Evolutionary conservation across 768 basidiomycete genomes (phyloP).

Genomic region (Agrocybe praecox): DNA sequence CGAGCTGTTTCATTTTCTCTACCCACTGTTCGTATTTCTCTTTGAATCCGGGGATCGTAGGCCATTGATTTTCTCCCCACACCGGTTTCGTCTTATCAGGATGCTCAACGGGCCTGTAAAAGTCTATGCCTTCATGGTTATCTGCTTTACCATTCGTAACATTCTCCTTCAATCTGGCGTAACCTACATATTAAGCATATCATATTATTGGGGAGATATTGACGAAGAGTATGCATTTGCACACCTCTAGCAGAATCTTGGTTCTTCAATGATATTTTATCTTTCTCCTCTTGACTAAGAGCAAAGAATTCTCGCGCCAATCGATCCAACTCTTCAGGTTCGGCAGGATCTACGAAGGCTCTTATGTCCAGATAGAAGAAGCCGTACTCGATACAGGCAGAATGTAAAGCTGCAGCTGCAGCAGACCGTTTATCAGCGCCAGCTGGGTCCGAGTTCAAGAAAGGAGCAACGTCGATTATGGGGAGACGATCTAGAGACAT

Average conservation of each 20-base stretch:
- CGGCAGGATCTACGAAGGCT: slow-evolving; percentile 52
- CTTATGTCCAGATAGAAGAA: slow-evolving; percentile 89
- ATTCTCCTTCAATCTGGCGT: slow-evolving; percentile 80
- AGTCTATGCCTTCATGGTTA: slow-evolving; percentile 84
- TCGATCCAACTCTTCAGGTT: slow-evolving; percentile 64
- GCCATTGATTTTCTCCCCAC: slow-evolving; percentile 92
- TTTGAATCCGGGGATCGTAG: slow-evolving; percentile 56
- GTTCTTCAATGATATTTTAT: slow-evolving; percentile 64
- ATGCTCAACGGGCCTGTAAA: slow-evolving; percentile 72
- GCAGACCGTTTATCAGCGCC: slow-evolving; percentile 41
- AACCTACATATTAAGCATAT: slow-evolving; percentile 52
- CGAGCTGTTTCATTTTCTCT: slow-evolving; percentile 83
- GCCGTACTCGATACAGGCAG: slow-evolving; percentile 76
- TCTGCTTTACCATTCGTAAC: slow-evolving; percentile 85
- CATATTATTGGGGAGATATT: neutral
- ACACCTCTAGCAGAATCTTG: slow-evolving; percentile 80
- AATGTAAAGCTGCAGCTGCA: slow-evolving; percentile 62
- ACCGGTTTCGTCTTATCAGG: slow-evolving; percentile 73
- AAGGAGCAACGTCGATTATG: slow-evolving; percentile 74
- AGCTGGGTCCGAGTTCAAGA: slow-evolving; percentile 40
- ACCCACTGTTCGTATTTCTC: slow-evolving; percentile 75
- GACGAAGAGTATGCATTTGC: neutral
- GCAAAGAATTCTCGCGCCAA: slow-evolving; percentile 76
- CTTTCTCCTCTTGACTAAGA: slow-evolving; percentile 77
- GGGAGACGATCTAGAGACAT: slow-evolving; percentile 45